Percentiles rank a stretch among this genome's conserved stretches.
phyloP scores from a whole-genome alignment of 2,329 filamentous ascomycete genomes.

The Leptographium radiaticola region DNA sequence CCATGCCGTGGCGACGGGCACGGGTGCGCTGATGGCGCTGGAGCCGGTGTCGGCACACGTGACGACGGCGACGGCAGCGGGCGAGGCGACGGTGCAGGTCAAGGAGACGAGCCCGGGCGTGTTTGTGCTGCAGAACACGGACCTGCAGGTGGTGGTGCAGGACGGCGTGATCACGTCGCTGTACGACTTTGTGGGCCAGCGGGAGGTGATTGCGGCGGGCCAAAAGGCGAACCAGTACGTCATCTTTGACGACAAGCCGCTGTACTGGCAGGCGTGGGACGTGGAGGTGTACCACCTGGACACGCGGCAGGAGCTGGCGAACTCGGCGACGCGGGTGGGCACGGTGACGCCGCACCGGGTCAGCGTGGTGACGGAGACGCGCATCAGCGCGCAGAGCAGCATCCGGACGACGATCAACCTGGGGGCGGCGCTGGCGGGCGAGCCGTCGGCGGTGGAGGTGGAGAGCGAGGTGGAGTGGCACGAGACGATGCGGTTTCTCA shows the following conservation, averaged over 20 bases:
- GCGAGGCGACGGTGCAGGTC: conserved; percentile 36
- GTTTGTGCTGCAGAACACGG: conserved; percentile 68
- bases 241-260: conserved; percentile 90
- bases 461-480: conserved; percentile 89
- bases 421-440: conserved; percentile 50
- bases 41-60: conserved; percentile 32
- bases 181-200: conserved; percentile 56
- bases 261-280: conserved; percentile 98
- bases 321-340: conserved; percentile 54
- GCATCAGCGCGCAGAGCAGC: conserved; percentile 77
- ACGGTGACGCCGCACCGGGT: conserved; percentile 64
- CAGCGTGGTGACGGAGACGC: conserved; percentile 70
- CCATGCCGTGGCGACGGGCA: conserved; percentile 42
- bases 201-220: conserved; percentile 63
- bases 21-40: conserved; percentile 37
- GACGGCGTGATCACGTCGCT: conserved; percentile 73
- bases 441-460: conserved; percentile 62
- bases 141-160: conserved; percentile 60
- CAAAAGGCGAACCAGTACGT: conserved; percentile 83
- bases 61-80: conserved; percentile 10
- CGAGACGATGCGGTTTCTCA: conserved; percentile 94
- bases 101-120: conserved; percentile 41
- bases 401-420: conserved; percentile 78
- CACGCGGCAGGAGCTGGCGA: conserved; percentile 63
- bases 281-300: conserved; percentile 93